These are phyloP conservation scores for Helminthosporium solani DNA, from an alignment of 2,329 filamentous ascomycete species.

Conservation along the genomic window DNA sequence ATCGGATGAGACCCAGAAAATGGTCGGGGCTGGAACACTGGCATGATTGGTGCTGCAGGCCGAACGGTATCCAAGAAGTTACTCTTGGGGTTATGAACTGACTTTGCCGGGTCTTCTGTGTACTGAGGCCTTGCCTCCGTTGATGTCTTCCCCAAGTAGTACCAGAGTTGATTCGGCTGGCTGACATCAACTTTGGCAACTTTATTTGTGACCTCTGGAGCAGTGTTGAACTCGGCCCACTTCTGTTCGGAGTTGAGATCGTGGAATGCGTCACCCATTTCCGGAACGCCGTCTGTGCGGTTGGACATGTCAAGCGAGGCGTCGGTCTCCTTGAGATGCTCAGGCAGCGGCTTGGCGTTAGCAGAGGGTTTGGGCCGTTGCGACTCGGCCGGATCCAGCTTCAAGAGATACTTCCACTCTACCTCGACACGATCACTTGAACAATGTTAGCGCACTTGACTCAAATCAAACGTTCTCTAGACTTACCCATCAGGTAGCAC, in stretches of 20 bases:
- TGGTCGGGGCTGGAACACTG: constrained; percentile 28
- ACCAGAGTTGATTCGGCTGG: constrained; percentile 77
- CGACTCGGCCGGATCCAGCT: constrained; percentile 70
- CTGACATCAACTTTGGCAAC: constrained; percentile 70
- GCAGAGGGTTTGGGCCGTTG: constrained; percentile 72
- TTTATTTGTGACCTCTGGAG: constrained; percentile 43
- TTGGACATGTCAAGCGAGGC: constrained; percentile 48
- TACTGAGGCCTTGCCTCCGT: constrained; percentile 91
- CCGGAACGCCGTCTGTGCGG: constrained; percentile 52
- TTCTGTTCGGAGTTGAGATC: constrained; percentile 49
- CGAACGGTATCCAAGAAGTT: constrained; percentile 71
- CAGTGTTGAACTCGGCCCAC: constrained; percentile 69
- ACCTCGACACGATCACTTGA: constrained; percentile 71
- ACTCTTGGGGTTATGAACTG: constrained; percentile 65
- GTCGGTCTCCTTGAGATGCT: constrained; percentile 50
- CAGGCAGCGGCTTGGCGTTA: constrained; percentile 70
- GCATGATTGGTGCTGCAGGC: constrained; percentile 39
- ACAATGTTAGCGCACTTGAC: constrained; percentile 12
- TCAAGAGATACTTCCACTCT: constrained; percentile 79
- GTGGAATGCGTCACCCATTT: constrained; percentile 50
- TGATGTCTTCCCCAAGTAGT: constrained; percentile 81
- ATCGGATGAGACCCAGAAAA: constrained; percentile 44
- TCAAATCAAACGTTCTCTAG: not conserved
- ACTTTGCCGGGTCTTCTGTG: constrained; percentile 69
- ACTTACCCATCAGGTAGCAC: constrained; percentile 81